Base-by-base conservation (phyloP, 495 filamentous ascomycete genomes). In the Antarctomyces pellizariae region DNA sequence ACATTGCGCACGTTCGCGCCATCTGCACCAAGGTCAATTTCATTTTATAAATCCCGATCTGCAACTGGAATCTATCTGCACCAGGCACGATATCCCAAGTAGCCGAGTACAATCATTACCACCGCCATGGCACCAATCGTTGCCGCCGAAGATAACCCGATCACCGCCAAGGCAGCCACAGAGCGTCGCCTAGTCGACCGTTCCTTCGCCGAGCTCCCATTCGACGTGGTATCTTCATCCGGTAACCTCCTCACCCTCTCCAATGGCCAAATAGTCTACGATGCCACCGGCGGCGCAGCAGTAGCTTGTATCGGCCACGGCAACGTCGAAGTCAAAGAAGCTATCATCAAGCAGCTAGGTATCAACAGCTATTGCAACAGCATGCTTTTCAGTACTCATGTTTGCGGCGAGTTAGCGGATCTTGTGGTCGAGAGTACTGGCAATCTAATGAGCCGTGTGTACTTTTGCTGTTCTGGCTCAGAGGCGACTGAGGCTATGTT, bases 401-500 rank as follows among this genome's bases (percentile, higher is more conserved):
- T 39, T 12, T 47, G 45, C 7, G 52, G 58, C 24, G 39, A 46
- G 6, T 41, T 62, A 4, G 57, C 48, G 26, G 41, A 46, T 7
- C 38, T 41, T 13, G 20, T 64, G 22, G 46, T 60, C 16, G 38
- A 46, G 17, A 48, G 49, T n/a, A 56, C 64, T 0, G 52, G 46
- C 8, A 47, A 51, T 2, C 29, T 46, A 8, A 56, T 61, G 53
- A 29, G 44, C 10, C 46, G 48, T 16, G 57, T 54, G 5, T 57
- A 54, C 31, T 46, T 66, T 15, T 51, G 54, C 26, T 53, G 53
- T 37, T 75, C 68, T 3, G 65, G 67, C 5, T 70, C 64, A 21
- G 71, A 76, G 45, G 67, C 67, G 6, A 58, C 71, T 29, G 71
- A 75, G 35, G 60, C 67, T 11, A 55, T 66, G 1, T 37, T 74